A percentile compares a stretch with the other conserved stretches of the same genome.
These are phyloP conservation scores for Starmerella apis DNA, from an alignment of 805 yeast species.

Conservation along the genomic window DNA sequence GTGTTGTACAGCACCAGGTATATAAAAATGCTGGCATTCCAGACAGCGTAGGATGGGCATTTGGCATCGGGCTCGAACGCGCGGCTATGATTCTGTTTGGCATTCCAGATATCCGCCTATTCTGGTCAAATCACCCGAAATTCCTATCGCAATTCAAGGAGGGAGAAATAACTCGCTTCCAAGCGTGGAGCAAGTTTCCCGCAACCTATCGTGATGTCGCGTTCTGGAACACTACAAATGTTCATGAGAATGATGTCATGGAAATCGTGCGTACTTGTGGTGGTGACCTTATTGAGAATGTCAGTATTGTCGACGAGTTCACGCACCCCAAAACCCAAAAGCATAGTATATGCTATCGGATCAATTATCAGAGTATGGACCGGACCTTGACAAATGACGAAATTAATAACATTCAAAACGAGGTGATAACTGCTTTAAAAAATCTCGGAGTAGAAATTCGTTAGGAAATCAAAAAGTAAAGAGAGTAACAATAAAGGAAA, in stretches of 20 bases:
- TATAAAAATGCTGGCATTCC: constrained; percentile 58
- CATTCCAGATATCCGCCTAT: constrained; percentile 85
- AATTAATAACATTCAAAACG: constrained; percentile 59
- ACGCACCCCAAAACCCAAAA: constrained; percentile 71
- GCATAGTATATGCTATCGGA: constrained; percentile 74
- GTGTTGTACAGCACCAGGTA: constrained; percentile 73
- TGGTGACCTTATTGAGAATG: constrained; percentile 83
- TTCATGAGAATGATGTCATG: constrained; percentile 88
- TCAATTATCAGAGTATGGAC: constrained; percentile 93
- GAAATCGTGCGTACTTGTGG: constrained; percentile 74
- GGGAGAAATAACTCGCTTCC: constrained; percentile 59
- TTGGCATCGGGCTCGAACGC: constrained; percentile 90
- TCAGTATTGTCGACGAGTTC: constrained; percentile 67
- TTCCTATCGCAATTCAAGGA: constrained; percentile 61
- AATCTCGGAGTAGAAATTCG: constrained; percentile 51
- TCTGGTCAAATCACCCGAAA: constrained; percentile 79
- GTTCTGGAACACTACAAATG: constrained; percentile 59
- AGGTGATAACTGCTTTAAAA: constrained; percentile 50
- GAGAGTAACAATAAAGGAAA: background rate
- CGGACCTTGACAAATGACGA: constrained; percentile 79
- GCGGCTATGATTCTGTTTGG: constrained; percentile 93
- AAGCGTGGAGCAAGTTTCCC: constrained; percentile 85
- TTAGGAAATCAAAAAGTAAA: constrained; percentile 19
- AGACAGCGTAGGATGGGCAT: constrained; percentile 83
- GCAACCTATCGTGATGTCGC: constrained; percentile 79